Base-by-base conservation (phyloP, 306 rosid species). In the Neltuma alba region DNA sequence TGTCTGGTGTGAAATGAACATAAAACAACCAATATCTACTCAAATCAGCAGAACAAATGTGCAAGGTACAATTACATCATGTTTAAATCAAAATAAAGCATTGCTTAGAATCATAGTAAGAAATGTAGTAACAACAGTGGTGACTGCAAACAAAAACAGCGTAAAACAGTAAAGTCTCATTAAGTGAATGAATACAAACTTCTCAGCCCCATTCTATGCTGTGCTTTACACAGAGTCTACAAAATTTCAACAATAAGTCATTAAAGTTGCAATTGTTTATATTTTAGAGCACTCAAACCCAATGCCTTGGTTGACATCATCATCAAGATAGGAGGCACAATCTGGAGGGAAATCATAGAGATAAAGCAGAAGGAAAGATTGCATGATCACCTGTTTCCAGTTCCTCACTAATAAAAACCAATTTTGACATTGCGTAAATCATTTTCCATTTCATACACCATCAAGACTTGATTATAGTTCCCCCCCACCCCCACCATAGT, bases 1-100 rank as follows among this genome's bases (percentile, higher is more conserved):
- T 65, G 90, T 85, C 99, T 95, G 75, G 50, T 44, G 78, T 34
- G 42, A 37, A 70, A 67, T 57, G 54, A 82, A 85, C 44, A 74
- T 47, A 33, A 71, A 83, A 58, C 31, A 36, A 18, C 14, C 72
- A 31, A 58, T 77, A 45, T 18, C 33, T 18, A 61, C 60, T 63
- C 62, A 44, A 48, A 41, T 70, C 48, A 81, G 27, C 42, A 48
- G 42, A 52, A 45, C 2, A 6, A 0, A 42, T 27, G 52, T 74
- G 64, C 18, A 66, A 28, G 57, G 38, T 12, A 72, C 40, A 44
- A 31, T 50, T 20, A 52, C 30, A 45, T 64, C 48, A 44, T 21
- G 61, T 60, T 66, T 57, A 55, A 28, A 77, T 57, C 31, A 76
- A 76, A 40, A 72, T 41, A 28, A 28, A 42, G 7, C 63, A 75